These are phyloP conservation scores for Cudoniella acicularis DNA, from an alignment of 495 filamentous ascomycete genomes.

Conservation along the genomic window DNA sequence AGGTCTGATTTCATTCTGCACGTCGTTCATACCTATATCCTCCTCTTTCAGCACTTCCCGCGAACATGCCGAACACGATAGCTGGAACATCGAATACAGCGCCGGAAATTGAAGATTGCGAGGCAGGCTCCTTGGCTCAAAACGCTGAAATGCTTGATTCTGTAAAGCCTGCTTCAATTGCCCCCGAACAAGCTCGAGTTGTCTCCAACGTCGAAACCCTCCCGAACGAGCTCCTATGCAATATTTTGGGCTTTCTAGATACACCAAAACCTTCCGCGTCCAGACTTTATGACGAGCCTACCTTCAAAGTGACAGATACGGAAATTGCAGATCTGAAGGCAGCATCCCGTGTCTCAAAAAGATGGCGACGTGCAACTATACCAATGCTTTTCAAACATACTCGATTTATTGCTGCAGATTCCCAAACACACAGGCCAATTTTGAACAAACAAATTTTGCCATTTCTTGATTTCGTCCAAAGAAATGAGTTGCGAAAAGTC, in stretches of 20 bases:
- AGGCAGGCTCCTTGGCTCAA: too few species aligned
- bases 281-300: slow-evolving; percentile 37
- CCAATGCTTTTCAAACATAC: slow-evolving; percentile 40
- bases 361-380: slow-evolving; percentile 36
- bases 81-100: too few species aligned
- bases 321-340: slow-evolving; percentile 33
- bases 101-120: too few species aligned
- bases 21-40: too few species aligned
- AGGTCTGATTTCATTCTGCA: too few species aligned
- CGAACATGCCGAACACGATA: too few species aligned
- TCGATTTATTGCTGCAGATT: slow-evolving; percentile 14
- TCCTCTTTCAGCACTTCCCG: too few species aligned
- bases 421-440: not conserved
- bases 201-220: slow-evolving; percentile 28
- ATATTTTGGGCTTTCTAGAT: slow-evolving; percentile 37
- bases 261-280: slow-evolving; percentile 33
- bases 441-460: slow-evolving; percentile 19
- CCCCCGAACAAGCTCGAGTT: too few species aligned
- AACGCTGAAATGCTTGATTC: too few species aligned
- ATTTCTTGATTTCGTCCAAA: slow-evolving; percentile 20
- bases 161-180: too few species aligned
- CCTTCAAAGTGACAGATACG: slow-evolving; percentile 15
- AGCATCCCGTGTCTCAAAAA: slow-evolving; percentile 34
- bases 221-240: slow-evolving; percentile 37
- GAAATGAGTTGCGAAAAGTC: slow-evolving; percentile 3